Percentiles rank a stretch among this genome's conserved stretches.
phyloP scores from a whole-genome alignment of 2,329 filamentous ascomycete genomes.

The Colletotrichum tabaci region DNA sequence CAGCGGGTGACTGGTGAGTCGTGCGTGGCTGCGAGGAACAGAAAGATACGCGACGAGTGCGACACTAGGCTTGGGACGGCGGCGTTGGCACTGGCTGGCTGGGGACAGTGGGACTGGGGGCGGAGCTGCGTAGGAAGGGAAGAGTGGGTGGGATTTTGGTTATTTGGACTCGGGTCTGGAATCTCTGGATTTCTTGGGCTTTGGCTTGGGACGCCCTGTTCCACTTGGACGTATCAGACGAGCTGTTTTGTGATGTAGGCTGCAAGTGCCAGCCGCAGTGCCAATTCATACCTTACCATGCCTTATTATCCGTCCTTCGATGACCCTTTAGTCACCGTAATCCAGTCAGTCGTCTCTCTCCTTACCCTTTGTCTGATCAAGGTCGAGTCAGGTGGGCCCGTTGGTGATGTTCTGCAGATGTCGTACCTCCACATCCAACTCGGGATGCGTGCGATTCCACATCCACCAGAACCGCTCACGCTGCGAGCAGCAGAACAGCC shows the following conservation, averaged over 20 bases:
- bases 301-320: too few species aligned
- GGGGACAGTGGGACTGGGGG: conserved; percentile 13
- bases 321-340: too few species aligned
- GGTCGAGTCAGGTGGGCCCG: background rate
- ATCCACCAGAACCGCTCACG: background rate
- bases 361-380: too few species aligned
- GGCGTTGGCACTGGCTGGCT: conserved; percentile 1
- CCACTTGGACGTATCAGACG: background rate
- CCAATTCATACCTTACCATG: background rate
- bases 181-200: conserved; percentile 19
- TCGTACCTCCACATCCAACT: background rate
- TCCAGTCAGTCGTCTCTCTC: too few species aligned
- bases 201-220: background rate
- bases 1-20: background rate
- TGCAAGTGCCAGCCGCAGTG: background rate
- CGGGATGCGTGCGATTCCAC: background rate
- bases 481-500: background rate
- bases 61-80: conserved; percentile 6
- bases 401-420: background rate
- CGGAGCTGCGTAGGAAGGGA: background rate
- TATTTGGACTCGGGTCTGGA: conserved; percentile 38
- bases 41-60: background rate
- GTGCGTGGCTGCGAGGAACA: conserved; percentile 4
- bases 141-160: conserved; percentile 5
- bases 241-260: background rate